These are phyloP conservation scores for Fragaria nilgerrensis DNA, from an alignment of 306 rosid species.

Conservation along the genomic window DNA sequence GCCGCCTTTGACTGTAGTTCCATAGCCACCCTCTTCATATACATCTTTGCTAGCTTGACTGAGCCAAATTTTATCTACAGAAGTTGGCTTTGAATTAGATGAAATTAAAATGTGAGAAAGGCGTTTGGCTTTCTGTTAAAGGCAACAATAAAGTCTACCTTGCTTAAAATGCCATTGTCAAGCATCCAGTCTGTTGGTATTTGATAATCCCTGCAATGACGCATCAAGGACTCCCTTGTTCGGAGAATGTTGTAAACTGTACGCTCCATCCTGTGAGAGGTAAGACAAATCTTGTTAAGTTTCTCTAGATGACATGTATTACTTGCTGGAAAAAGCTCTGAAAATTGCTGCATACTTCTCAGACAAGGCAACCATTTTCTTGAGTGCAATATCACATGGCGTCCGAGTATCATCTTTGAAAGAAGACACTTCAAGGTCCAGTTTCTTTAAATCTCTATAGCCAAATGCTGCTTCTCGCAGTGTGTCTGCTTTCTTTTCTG, in stretches of 20 bases:
- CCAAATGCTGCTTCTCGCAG: constrained; percentile 94
- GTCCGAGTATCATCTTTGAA: constrained; percentile 67
- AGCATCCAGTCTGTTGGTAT: constrained; percentile 97
- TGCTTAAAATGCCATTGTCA: constrained; percentile 84
- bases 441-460: constrained; percentile 75
- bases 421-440: constrained; percentile 80
- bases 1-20: constrained; percentile 88
- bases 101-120: neutral
- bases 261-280: constrained; percentile 78
- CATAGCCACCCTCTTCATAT: constrained; percentile 93
- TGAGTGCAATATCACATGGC: constrained; percentile 80
- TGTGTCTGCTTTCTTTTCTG: constrained; percentile 97
- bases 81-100: constrained; percentile 9
- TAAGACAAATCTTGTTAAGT: neutral
- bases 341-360: constrained; percentile 57
- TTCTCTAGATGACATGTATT: neutral
- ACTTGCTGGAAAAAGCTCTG: neutral
- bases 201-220: constrained; percentile 73
- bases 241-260: constrained; percentile 77
- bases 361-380: constrained; percentile 87
- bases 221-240: constrained; percentile 78
- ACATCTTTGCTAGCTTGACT: constrained; percentile 84
- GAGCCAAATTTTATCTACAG: constrained; percentile 83
- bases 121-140: neutral
- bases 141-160: constrained; percentile 39